Conservation (phyloP, 805 yeast genomes). For the Metschnikowia sp. region DNA sequence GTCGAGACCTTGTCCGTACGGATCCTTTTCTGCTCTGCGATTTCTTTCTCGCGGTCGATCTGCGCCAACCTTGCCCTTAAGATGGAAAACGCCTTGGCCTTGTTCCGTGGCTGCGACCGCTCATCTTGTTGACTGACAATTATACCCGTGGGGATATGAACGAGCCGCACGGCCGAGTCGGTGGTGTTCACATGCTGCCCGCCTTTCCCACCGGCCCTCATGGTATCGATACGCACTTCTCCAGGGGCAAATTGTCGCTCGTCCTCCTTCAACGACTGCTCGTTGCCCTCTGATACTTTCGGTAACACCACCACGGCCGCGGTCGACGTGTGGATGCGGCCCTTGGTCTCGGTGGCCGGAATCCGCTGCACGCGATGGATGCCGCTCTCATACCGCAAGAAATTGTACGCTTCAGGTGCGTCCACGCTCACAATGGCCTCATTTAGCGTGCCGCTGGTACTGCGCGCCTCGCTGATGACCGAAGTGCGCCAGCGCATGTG, state of each 20-base stretch:
- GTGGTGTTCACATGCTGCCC: conserved; percentile 98
- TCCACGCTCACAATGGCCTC: conserved; percentile 70
- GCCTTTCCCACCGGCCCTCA: conserved; percentile 96
- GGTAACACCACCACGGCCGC: conserved; percentile 95
- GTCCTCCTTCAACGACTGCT: conserved; percentile 42
- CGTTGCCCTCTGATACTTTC: conserved; percentile 59
- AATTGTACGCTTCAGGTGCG: conserved; percentile 72
- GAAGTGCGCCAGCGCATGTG: conserved; percentile 63
- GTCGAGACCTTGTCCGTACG: conserved; percentile 83
- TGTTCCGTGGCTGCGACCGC: conserved; percentile 90
- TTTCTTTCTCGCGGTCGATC: conserved; percentile 60
- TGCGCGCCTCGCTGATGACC: conserved; percentile 53
- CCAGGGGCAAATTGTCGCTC: conserved; percentile 78
- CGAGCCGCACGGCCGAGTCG: conserved; percentile 91
- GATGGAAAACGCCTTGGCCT: conserved; percentile 85
- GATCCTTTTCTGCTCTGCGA: conserved; percentile 59
- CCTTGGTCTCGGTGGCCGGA: conserved; percentile 91
- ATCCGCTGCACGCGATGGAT: conserved; percentile 94
- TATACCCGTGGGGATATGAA: conserved; percentile 89
- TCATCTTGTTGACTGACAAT: conserved; percentile 91
- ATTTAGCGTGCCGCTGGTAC: conserved; percentile 64
- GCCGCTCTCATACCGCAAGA: conserved; percentile 82
- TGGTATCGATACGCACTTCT: conserved; percentile 91
- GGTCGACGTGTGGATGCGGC: conserved; percentile 92
- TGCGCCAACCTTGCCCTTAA: conserved; percentile 84